phyloP scores from a whole-genome alignment of 2,329 filamentous ascomycete species.

The Amauroascus niger region DNA sequence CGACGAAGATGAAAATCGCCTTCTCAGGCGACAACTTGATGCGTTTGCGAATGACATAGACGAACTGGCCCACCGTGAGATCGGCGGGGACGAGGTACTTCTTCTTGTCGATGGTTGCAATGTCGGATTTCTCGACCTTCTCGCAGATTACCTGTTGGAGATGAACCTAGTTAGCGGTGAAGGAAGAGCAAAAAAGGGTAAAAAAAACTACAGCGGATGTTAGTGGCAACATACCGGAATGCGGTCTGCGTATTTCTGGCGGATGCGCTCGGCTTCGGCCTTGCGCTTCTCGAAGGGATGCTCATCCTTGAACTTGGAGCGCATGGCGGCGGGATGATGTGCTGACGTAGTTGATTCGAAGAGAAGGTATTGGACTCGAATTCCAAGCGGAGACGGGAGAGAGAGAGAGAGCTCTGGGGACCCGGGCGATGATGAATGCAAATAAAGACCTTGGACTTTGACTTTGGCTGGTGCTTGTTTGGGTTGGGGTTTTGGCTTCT shows the following conservation, averaged over 20 bases:
- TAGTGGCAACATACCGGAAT: slow-evolving; percentile 75
- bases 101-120: slow-evolving; percentile 99
- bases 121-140: slow-evolving; percentile 98
- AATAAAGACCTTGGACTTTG: too few species aligned
- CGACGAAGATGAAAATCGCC: slow-evolving; percentile 99
- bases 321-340: slow-evolving; percentile 56
- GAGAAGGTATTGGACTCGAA: slow-evolving; percentile 19
- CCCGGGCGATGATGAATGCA: not conserved
- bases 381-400: not conserved
- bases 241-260: slow-evolving; percentile 96
- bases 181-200: not conserved
- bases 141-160: slow-evolving; percentile 82
- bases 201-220: not conserved
- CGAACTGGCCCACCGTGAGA: slow-evolving; percentile 96
- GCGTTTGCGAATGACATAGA: slow-evolving; percentile 99
- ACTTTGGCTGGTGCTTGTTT: not conserved
- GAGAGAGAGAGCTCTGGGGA: not conserved
- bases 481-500: not conserved
- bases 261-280: slow-evolving; percentile 98
- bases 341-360: slow-evolving; percentile 10
- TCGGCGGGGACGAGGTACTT: slow-evolving; percentile 98
- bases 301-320: slow-evolving; percentile 99
- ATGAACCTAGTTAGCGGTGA: slow-evolving; percentile 8
- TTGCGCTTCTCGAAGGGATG: slow-evolving; percentile 99
- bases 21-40: slow-evolving; percentile 99